Evolutionary conservation across 495 filamentous ascomycete species (phyloP).

Genomic region (Wilcoxina mikolae): DNA sequence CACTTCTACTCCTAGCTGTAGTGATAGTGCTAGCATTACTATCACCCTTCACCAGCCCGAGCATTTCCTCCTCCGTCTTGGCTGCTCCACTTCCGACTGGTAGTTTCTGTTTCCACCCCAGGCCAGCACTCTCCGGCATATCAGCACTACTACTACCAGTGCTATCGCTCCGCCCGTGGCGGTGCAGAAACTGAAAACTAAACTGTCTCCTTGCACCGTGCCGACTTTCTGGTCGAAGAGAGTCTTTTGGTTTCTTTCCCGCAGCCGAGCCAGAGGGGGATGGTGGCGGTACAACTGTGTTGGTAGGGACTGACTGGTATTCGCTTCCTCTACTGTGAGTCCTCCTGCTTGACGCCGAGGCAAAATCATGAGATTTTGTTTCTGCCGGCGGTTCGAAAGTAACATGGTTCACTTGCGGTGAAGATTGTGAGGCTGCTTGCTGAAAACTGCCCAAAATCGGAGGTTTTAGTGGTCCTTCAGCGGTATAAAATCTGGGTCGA

Average conservation of each 20-base stretch:
- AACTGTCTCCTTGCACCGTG: conserved; percentile 61
- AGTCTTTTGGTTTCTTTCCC: conserved; percentile 23
- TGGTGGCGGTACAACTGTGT: conserved; percentile 25
- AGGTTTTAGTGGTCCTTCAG: neutral
- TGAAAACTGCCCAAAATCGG: neutral
- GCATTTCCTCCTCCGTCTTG: conserved; percentile 68
- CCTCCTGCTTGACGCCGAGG: conserved; percentile 22
- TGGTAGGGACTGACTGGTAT: conserved; percentile 21
- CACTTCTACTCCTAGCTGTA: neutral
- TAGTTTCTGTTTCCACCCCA: conserved; percentile 2
- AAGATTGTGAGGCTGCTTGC: conserved; percentile 5
- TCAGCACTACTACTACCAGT: conserved; percentile 11
- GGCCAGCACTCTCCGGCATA: conserved; percentile 2
- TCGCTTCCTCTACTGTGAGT: conserved; percentile 30
- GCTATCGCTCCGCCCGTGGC: conserved; percentile 17
- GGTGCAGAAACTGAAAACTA: conserved; percentile 69
- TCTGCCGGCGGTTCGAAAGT: conserved; percentile 8
- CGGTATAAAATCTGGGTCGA: conserved; percentile 7
- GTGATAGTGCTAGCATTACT: neutral
- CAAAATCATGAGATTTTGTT: conserved; percentile 16
- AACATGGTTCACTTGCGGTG: conserved; percentile 18
- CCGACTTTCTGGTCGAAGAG: conserved; percentile 21
- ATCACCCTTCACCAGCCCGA: conserved; percentile 68
- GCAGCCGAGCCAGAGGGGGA: conserved; percentile 8
- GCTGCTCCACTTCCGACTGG: neutral